Conservation (phyloP, 1,139 yeast genomes). For the Geotrichum citri-aurantii region DNA sequence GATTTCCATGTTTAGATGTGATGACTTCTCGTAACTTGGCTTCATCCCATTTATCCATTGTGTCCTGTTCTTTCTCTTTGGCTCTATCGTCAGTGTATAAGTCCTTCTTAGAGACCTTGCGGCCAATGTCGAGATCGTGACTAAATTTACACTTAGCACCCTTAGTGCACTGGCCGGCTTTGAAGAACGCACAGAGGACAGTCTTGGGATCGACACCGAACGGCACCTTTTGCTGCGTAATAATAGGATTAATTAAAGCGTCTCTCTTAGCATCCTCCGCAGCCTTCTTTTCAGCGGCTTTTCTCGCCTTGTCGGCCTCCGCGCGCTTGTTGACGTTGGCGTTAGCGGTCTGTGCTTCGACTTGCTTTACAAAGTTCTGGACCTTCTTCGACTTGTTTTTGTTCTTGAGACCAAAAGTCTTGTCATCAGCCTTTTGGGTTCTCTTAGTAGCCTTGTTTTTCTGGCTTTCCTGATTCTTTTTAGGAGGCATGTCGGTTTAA, state of each 20-base stretch:
- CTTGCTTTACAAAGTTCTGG: slow-evolving; percentile 77
- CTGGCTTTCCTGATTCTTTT: slow-evolving; percentile 59
- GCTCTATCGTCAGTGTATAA: slow-evolving; percentile 83
- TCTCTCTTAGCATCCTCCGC: slow-evolving; percentile 85
- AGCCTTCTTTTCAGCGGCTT: slow-evolving; percentile 83
- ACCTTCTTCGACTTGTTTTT: slow-evolving; percentile 78
- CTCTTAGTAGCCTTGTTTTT: slow-evolving; percentile 62
- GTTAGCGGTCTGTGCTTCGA: slow-evolving; percentile 61
- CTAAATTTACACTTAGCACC: slow-evolving; percentile 92
- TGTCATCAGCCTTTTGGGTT: slow-evolving; percentile 70
- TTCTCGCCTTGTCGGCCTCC: slow-evolving; percentile 68
- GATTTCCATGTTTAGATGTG: slow-evolving; percentile 88
- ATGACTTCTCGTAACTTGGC: slow-evolving; percentile 85
- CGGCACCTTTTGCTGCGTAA: slow-evolving; percentile 80
- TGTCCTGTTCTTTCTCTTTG: slow-evolving; percentile 74
- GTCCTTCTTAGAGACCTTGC: slow-evolving; percentile 87
- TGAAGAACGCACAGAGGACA: slow-evolving; percentile 84
- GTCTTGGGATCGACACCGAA: slow-evolving; percentile 98
- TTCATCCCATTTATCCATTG: slow-evolving; percentile 97
- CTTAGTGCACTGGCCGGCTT: slow-evolving; percentile 81
- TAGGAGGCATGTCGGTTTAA: slow-evolving; percentile 40
- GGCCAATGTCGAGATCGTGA: slow-evolving; percentile 80
- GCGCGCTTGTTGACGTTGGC: slow-evolving; percentile 50
- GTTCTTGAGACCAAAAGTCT: slow-evolving; percentile 91
- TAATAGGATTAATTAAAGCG: slow-evolving; percentile 63